Percentiles rank a stretch among this genome's conserved stretches.
Evolutionary conservation across 2,329 filamentous ascomycete genomes (phyloP).

Genomic region (Arthrobotrys entomopaga): DNA sequence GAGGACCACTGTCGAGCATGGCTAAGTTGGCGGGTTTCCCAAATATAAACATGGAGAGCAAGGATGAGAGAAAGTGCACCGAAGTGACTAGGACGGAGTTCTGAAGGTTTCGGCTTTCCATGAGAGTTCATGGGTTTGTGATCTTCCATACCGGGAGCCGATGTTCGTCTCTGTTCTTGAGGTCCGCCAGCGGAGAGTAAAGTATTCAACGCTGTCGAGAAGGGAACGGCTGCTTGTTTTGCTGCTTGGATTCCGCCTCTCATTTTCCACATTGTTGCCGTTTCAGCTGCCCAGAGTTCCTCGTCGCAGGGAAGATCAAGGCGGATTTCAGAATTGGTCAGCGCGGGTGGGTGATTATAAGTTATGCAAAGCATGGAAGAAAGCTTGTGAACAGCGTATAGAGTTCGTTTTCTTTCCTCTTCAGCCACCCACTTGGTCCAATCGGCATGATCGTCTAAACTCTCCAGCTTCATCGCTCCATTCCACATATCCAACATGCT

Average conservation of each 20-base stretch:
- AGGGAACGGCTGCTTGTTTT: constrained; percentile 77
- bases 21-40: constrained; percentile 89
- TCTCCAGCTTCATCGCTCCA: constrained; percentile 59
- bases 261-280: constrained; percentile 80
- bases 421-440: constrained; percentile 89
- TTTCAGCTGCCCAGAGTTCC: constrained; percentile 86
- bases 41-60: constrained; percentile 96
- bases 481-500: constrained; percentile 62
- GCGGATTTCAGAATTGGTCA: constrained; percentile 93
- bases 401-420: constrained; percentile 91
- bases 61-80: constrained; percentile 92
- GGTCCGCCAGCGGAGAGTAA: constrained; percentile 76
- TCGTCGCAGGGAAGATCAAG: constrained; percentile 93
- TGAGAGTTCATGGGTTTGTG: constrained; percentile 68
- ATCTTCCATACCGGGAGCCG: constrained; percentile 65
- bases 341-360: constrained; percentile 88
- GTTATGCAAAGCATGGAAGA: constrained; percentile 90
- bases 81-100: constrained; percentile 77
- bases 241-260: constrained; percentile 77
- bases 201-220: constrained; percentile 82
- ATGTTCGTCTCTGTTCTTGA: constrained; percentile 54
- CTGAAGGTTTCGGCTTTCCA: constrained; percentile 41
- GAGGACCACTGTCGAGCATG: constrained; percentile 88
- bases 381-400: constrained; percentile 89
- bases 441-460: constrained; percentile 71